Base-by-base conservation (phyloP, 1,284 basidiomycete genomes). In the Ceratobasidium papillatum region DNA sequence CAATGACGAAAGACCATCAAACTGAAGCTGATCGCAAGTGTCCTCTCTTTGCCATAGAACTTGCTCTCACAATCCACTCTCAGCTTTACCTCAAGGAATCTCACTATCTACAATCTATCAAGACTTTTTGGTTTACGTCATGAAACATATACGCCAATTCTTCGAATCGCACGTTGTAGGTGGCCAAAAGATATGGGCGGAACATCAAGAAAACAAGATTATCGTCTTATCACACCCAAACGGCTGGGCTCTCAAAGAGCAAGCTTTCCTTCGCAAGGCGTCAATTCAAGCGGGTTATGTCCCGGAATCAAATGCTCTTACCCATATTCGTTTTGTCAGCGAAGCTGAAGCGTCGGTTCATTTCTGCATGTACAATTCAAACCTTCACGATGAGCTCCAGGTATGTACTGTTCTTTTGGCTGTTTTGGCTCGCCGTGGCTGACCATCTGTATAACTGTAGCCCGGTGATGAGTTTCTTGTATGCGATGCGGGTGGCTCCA, bases 301-400 rank as follows among this genome's bases (percentile, higher is more conserved):
- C 9, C 9, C 51, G 2, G 64, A 38, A 27, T 61, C 27, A 19
- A 76, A 34, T 22, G 58, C 25, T 30, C 64, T 17, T 19, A 62
- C 22, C 8, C 30, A 58, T 27, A 59, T 51, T 41, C 47, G 52
- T 9, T 77, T 77, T 43, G 63, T 77, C 5, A 56, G 52, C 4
- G 76, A 77, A 49, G 75, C 43, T 2, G 75, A 77, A 41, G 75
- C 76, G 3, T 74, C 72, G 0, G 75, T 77, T 22, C 76, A 76
- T 51, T 77, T 71, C 22, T 72, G 52, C 27, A 36, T 77, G 68
- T 69, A 52, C 36, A 14, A 76, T 8, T 59, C 63, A 5, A 65
- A 75, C 17, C 30, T 75, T 1, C 49, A 64, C 27, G 34, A 49
- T 8, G 45, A 72, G 17, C 43, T 66, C 36, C 38, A 65, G 30